Base-by-base conservation (phyloP, 2,329 filamentous ascomycete species). In the Apiospora marii region DNA sequence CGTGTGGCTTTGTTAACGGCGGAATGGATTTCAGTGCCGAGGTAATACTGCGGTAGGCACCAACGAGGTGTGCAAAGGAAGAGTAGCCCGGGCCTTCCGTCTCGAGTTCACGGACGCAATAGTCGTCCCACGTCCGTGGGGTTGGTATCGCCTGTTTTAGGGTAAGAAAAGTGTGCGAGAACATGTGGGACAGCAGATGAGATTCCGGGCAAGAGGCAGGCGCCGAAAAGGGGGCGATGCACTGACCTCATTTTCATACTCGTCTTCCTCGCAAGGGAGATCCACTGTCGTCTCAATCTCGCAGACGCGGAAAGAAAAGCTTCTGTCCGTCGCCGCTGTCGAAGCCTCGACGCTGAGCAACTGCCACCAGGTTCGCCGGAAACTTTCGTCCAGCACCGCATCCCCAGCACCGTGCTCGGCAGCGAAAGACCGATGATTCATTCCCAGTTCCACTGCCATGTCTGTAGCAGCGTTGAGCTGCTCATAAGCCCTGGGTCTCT, bases 331-430 rank as follows among this genome's bases (percentile, higher is more conserved):
- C 0, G 78, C 81, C 0, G 79, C 78, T 13, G 81, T 81, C n/a
- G 78, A 80, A 0, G 87, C 89, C 78, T 93, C 92, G 1, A 90
- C 82, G 7, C 89, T 85, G 76, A 88, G 92, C 51, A 94, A 78
- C 77, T 90, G 88, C 92, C 92, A 94, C 92, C 92, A 94, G 0
- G 92, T 94, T 58, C 92, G 85, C 69, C 92, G 87, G 84, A 90
- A 87, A 74, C 87, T 89, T 77, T 94, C 92, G 51, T 88, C 86
- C 27, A 84, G 68, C 0, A 83, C 76, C 0, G 85, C 80, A 72
- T 91, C 85, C 1, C 85, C 84, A 10, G 83, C 80, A 7, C 87
- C 86, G 70, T 88, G 80, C 1, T 81, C 75, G 1, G 81, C 73
- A 0, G 91, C 87, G 76, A 89, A 93, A 0, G 86, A 84, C 27